phyloP scores from a whole-genome alignment of 2,329 filamentous ascomycete species.

The Xylariaceae sp. region DNA sequence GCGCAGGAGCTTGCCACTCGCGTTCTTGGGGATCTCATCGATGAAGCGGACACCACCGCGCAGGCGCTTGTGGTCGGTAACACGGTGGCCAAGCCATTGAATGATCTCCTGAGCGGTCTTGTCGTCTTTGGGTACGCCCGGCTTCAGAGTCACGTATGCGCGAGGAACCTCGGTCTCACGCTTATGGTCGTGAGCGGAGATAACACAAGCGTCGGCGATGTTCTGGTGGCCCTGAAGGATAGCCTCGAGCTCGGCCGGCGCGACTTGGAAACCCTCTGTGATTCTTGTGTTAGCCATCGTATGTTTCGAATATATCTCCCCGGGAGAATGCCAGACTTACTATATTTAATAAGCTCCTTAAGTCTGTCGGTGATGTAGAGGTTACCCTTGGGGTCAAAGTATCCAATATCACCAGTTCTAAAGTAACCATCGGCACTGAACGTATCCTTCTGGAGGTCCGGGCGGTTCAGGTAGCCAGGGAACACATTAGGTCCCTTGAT shows the following conservation, averaged over 20 bases:
- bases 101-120: constrained; percentile 37
- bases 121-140: constrained; percentile 34
- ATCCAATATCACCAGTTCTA: constrained; percentile 83
- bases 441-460: constrained; percentile 62
- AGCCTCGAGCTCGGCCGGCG: constrained; percentile 60
- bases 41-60: constrained; percentile 42
- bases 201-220: constrained; percentile 56
- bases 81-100: constrained; percentile 35
- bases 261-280: constrained; percentile 65
- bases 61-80: constrained; percentile 38
- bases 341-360: constrained; percentile 61
- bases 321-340: constrained; percentile 35
- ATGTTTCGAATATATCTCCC: neutral
- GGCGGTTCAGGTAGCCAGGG: constrained; percentile 70
- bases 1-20: constrained; percentile 59
- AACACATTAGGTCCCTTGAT: constrained; percentile 77
- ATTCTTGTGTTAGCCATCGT: constrained; percentile 3
- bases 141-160: constrained; percentile 53
- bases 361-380: constrained; percentile 87
- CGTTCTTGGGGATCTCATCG: constrained; percentile 56
- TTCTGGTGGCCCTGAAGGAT: constrained; percentile 39
- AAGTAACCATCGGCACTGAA: constrained; percentile 78
- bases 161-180: constrained; percentile 64
- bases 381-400: constrained; percentile 70
- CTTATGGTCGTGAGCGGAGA: constrained; percentile 54